A percentile compares a stretch with the other conserved stretches of the same genome.
phyloP scores from a whole-genome alignment of 345 rosid species.

The Populus davidiana region DNA sequence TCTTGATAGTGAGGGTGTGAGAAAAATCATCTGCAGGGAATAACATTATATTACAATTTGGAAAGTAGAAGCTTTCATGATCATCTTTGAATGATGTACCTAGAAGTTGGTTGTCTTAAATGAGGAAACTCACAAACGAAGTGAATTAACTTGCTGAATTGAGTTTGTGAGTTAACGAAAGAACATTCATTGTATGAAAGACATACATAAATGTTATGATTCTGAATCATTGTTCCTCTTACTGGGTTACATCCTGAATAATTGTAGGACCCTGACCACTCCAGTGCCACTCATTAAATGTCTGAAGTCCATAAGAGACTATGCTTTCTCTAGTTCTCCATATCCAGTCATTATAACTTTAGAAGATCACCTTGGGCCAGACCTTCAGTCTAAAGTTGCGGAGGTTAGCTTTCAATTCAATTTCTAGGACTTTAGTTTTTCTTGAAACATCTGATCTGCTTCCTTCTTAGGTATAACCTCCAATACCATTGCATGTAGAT shows the following conservation, averaged over 20 bases:
- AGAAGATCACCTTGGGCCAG: constrained; percentile 86
- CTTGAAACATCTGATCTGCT: neutral
- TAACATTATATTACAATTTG: neutral
- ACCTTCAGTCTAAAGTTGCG: constrained; percentile 87
- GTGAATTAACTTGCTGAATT: neutral
- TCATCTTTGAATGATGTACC: neutral
- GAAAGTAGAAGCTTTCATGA: neutral
- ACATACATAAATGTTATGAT: neutral
- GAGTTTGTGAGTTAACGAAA: neutral
- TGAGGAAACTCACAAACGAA: neutral
- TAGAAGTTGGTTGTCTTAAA: neutral
- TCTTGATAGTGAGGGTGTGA: neutral
- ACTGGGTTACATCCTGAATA: neutral
- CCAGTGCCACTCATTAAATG: constrained; percentile 73
- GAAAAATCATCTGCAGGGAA: neutral
- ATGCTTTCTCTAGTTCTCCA: constrained; percentile 74
- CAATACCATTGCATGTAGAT: constrained; percentile 44
- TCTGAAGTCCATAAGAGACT: constrained; percentile 59
- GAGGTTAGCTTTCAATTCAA: constrained; percentile 37
- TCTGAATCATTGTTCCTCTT: neutral
- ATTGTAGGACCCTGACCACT: constrained; percentile 72
- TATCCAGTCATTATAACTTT: constrained; percentile 89
- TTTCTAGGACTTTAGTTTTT: constrained; percentile 10
- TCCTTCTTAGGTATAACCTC: neutral
- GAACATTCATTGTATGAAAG: neutral